Conservation (phyloP, 495 filamentous ascomycete species). For the Aspergillus ellipticus region DNA sequence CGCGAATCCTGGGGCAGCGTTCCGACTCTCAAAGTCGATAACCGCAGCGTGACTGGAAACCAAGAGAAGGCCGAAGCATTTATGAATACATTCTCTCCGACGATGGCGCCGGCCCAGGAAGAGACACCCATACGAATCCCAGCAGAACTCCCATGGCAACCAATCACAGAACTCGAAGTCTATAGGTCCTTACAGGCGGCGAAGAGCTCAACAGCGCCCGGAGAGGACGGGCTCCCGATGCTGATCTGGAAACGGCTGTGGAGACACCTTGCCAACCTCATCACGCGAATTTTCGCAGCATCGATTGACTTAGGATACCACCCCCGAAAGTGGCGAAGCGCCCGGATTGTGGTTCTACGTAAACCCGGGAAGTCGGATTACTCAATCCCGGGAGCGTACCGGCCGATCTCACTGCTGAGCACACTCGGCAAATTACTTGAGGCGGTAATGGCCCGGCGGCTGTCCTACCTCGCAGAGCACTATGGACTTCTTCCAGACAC, state of each 20-base stretch:
- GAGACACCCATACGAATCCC: not conserved
- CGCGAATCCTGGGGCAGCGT: constrained; percentile 18
- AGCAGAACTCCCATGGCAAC: constrained; percentile 17
- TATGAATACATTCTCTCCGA: constrained; percentile 25
- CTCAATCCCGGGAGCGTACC: constrained; percentile 16
- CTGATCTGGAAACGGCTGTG: constrained; percentile 22
- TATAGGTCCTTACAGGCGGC: constrained; percentile 16
- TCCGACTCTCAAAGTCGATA: constrained; percentile 11
- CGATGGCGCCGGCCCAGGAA: constrained; percentile 6
- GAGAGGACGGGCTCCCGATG: constrained; percentile 23
- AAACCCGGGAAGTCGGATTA: constrained; percentile 27
- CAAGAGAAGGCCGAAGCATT: constrained; percentile 22
- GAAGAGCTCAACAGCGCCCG: constrained; percentile 21
- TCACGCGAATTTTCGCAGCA: constrained; percentile 17
- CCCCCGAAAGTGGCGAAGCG: constrained; percentile 14
- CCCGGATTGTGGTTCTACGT: constrained; percentile 22
- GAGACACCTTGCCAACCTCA: constrained; percentile 13
- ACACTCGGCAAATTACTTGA: constrained; percentile 26
- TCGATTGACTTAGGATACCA: constrained; percentile 21
- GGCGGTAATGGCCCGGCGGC: constrained; percentile 19
- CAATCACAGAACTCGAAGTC: constrained; percentile 24
- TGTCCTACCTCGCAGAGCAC: constrained; percentile 19
- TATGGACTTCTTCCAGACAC: constrained; percentile 22
- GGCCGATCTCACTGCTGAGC: constrained; percentile 26
- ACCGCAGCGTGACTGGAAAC: constrained; percentile 15